Percentiles rank a stretch among this genome's conserved stretches.
Conservation (phyloP, 2,329 filamentous ascomycete genomes). For the Raffaelea arxii region DNA sequence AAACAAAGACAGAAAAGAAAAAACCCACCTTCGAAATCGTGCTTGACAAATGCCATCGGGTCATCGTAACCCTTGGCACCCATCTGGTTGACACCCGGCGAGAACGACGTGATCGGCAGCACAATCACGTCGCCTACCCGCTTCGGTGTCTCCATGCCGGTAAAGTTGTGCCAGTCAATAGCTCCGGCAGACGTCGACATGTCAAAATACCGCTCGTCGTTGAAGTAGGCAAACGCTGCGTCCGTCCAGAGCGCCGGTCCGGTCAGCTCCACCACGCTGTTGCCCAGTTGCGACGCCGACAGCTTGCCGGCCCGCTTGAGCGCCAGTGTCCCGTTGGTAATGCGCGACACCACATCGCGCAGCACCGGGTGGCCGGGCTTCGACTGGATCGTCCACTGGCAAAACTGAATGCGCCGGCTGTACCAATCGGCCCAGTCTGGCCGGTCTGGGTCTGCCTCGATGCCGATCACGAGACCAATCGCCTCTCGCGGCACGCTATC, state of each 20-base stretch:
- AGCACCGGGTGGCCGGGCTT: conserved; percentile 92
- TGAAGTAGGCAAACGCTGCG: conserved; percentile 84
- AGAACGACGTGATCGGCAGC: conserved; percentile 93
- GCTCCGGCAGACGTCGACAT: conserved; percentile 59
- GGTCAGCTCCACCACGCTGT: conserved; percentile 84
- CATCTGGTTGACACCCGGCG: conserved; percentile 90
- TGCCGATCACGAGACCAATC: conserved; percentile 83
- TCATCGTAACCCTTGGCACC: conserved; percentile 79
- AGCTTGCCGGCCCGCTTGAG: conserved; percentile 61
- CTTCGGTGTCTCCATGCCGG: conserved; percentile 71
- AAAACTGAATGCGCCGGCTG: conserved; percentile 91
- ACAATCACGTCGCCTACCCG: conserved; percentile 91
- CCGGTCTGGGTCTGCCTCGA: conserved; percentile 91
- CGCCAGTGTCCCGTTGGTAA: conserved; percentile 71
- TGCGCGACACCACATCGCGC: conserved; percentile 74
- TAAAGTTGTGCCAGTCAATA: conserved; percentile 83
- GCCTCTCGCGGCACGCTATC: conserved; percentile 62
- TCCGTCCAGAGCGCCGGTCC: conserved; percentile 95
- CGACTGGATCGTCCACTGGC: conserved; percentile 96
- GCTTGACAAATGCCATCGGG: conserved; percentile 95
- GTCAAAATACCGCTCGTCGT: conserved; percentile 81
- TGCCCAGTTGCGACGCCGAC: conserved; percentile 42
- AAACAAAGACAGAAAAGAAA: neutral
- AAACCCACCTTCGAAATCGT: conserved; percentile 80
- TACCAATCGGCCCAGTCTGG: conserved; percentile 94